Evolutionary conservation across 805 yeast species (phyloP).

Genomic region (Cyberlindnera euphorbiiphila): DNA sequence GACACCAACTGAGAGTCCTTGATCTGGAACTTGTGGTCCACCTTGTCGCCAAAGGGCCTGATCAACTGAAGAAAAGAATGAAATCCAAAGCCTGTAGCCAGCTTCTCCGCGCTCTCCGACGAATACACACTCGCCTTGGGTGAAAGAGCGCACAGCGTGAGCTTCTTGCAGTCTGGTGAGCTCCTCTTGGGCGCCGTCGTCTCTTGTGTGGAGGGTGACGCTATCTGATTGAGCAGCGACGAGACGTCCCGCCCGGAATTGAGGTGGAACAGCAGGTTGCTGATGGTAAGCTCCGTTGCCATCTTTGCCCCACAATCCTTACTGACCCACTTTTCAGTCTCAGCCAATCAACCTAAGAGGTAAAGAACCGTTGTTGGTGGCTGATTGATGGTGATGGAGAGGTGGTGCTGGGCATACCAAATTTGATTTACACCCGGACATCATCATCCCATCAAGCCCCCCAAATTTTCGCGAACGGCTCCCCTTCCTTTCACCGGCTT

Average conservation of each 20-base stretch:
- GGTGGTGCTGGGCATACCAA: too few species aligned
- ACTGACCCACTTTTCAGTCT: too few species aligned
- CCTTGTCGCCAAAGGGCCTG: conserved; percentile 52
- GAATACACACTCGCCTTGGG: conserved; percentile 51
- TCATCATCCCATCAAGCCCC: too few species aligned
- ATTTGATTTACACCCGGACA: too few species aligned
- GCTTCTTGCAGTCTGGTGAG: conserved; percentile 26
- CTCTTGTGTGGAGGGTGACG: conserved; percentile 2
- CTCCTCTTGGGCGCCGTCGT: conserved; percentile 16
- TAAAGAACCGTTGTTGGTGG: too few species aligned
- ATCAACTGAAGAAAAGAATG: conserved; percentile 45
- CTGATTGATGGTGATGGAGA: too few species aligned
- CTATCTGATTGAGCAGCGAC: conserved; percentile 14
- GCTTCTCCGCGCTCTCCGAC: conserved; percentile 41
- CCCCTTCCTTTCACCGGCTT: too few species aligned
- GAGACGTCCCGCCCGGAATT: conserved; percentile 17
- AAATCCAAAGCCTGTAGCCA: conserved; percentile 39
- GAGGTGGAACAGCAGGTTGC: conserved; percentile 20
- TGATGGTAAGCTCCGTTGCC: conserved; percentile 17
- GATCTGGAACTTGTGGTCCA: conserved; percentile 44
- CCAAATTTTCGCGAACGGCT: too few species aligned
- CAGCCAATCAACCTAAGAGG: too few species aligned
- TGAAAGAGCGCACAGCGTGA: conserved; percentile 39
- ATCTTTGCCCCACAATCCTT: too few species aligned
- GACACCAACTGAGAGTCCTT: conserved; percentile 50